Evolutionary conservation across 129 eudicot species (phyloP).

Genomic region (Lactuca sativa): DNA sequence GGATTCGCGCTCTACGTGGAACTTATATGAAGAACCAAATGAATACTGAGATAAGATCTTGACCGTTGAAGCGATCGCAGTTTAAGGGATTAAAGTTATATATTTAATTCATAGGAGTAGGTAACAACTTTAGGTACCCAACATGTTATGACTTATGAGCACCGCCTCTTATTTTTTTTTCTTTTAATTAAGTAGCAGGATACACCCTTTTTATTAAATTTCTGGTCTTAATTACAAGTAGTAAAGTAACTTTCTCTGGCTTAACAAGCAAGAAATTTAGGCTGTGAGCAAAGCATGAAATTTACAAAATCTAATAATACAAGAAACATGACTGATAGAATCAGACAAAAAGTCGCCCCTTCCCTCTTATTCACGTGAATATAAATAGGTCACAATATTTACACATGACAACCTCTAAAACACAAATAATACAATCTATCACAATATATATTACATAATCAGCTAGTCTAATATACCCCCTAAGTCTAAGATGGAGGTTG

Average conservation of each 20-base stretch:
- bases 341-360: too few relatives aligned
- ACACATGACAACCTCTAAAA: too few relatives aligned
- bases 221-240: not conserved
- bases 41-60: conserved; percentile 5
- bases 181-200: too few relatives aligned
- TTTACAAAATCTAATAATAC: too few relatives aligned
- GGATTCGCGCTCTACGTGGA: conserved; percentile 1
- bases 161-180: conserved; percentile 11
- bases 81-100: not conserved
- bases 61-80: conserved; percentile 8
- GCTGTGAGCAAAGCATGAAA: not conserved
- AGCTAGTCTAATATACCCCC: too few relatives aligned
- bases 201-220: not conserved
- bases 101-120: conserved; percentile 13
- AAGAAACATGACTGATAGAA: too few relatives aligned
- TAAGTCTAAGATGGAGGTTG: too few relatives aligned
- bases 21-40: not conserved
- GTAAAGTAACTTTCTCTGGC: not conserved
- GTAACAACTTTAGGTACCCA: conserved; percentile 15
- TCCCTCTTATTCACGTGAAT: too few relatives aligned
- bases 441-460: too few relatives aligned
- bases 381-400: too few relatives aligned
- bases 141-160: conserved; percentile 7
- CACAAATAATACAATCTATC: too few relatives aligned
- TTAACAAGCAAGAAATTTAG: conserved; percentile 7